A percentile compares a stretch with the other conserved stretches of the same genome.
phyloP scores from a whole-genome alignment of 1,284 basidiomycete species.

The Pyrrhoderma lamaoense region DNA sequence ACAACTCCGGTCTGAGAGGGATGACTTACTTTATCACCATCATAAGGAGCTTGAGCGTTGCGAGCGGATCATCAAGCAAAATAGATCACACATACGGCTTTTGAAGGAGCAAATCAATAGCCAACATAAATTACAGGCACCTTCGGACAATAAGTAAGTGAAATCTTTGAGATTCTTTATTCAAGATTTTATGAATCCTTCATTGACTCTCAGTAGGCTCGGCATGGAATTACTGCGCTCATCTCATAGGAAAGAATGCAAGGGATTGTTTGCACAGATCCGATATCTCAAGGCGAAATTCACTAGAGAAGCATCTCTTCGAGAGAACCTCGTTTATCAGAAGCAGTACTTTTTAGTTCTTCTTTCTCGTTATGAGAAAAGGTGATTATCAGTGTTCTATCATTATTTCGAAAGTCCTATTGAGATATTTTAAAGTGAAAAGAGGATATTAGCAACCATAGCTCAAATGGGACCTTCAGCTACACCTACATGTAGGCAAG shows the following conservation, averaged over 20 bases:
- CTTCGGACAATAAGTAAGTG: conserved; percentile 1
- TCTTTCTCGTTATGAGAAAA: conserved; percentile 61
- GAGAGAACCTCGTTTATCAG: conserved; percentile 78
- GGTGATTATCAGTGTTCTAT: conserved; percentile 38
- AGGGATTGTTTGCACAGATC: conserved; percentile 84
- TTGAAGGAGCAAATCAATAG: conserved; percentile 62
- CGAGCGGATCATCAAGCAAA: conserved; percentile 58
- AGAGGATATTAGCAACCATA: conserved; percentile 71
- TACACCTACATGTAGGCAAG: conserved; percentile 28
- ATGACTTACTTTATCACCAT: conserved; percentile 47
- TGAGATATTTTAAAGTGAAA: conserved; percentile 46
- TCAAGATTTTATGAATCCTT: not conserved
- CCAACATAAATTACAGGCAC: not conserved
- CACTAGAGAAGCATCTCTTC: conserved; percentile 75
- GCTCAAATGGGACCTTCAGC: conserved; percentile 67
- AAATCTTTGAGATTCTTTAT: not conserved
- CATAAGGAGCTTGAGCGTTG: conserved; percentile 44
- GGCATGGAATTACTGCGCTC: conserved; percentile 47
- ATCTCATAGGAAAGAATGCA: conserved; percentile 79
- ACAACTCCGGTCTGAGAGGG: conserved; percentile 56
- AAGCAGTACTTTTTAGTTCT: conserved; percentile 74
- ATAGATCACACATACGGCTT: conserved; percentile 54
- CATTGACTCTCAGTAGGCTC: conserved; percentile 37
- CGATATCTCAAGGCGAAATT: conserved; percentile 90
- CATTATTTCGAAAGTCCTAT: not conserved